phyloP scores from a whole-genome alignment of 495 filamentous ascomycete genomes.

The Astrothelium subdiscretum region DNA sequence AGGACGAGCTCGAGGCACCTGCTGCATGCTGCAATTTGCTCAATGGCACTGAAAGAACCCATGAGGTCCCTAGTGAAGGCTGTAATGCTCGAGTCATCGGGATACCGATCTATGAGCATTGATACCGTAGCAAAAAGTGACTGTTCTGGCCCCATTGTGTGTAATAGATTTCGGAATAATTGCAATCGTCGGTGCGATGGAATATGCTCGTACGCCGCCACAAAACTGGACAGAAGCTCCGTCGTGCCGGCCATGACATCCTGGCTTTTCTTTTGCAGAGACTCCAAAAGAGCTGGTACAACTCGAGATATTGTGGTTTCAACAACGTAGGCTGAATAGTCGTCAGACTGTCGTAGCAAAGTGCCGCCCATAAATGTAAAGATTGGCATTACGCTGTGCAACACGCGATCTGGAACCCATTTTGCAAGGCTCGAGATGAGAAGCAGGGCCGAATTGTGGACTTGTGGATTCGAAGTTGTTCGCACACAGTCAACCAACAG shows the following conservation, averaged over 20 bases:
- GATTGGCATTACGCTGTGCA: constrained; percentile 97
- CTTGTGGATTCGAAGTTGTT: constrained; percentile 72
- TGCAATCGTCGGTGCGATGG: constrained; percentile 69
- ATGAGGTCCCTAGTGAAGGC: constrained; percentile 44
- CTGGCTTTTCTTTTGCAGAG: constrained; percentile 64
- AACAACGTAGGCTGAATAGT: constrained; percentile 90
- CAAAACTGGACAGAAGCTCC: constrained; percentile 82
- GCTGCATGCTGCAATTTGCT: constrained; percentile 40
- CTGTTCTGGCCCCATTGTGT: constrained; percentile 71
- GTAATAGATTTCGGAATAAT: constrained; percentile 68
- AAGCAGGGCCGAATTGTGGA: constrained; percentile 85
- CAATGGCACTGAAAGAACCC: constrained; percentile 18
- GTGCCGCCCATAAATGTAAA: constrained; percentile 95
- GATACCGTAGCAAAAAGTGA: constrained; percentile 63
- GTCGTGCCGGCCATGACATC: constrained; percentile 68
- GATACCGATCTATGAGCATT: constrained; percentile 62
- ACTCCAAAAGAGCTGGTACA: constrained; percentile 80
- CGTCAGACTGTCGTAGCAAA: constrained; percentile 78
- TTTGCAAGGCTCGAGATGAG: constrained; percentile 72
- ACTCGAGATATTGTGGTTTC: constrained; percentile 80
- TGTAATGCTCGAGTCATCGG: constrained; percentile 36
- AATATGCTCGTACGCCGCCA: constrained; percentile 88
- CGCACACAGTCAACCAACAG: constrained; percentile 85
- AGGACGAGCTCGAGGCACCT: constrained; percentile 60
- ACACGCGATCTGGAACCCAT: constrained; percentile 73